These are phyloP conservation scores for Xanthoceras sorbifolium DNA, from an alignment of 345 rosid genomes.

Conservation along the genomic window DNA sequence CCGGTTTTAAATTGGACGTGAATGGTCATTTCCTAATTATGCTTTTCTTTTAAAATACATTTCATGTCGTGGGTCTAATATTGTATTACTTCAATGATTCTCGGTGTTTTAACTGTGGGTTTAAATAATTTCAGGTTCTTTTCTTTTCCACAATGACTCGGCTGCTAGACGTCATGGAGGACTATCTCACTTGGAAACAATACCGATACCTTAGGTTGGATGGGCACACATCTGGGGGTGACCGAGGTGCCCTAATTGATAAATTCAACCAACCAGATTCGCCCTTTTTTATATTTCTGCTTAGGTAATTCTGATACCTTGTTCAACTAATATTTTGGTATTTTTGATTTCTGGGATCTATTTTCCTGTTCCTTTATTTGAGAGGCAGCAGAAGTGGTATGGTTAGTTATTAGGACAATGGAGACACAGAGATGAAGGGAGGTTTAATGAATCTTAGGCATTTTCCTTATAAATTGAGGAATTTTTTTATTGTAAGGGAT, in stretches of 20 bases:
- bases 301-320: conserved; percentile 53
- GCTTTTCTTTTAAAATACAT: not conserved
- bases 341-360: conserved; percentile 11
- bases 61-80: not conserved
- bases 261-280: conserved; percentile 66
- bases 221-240: conserved; percentile 92
- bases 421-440: conserved; percentile 2
- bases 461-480: not conserved
- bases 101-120: not conserved
- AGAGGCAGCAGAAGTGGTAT: not conserved
- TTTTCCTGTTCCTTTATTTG: not conserved
- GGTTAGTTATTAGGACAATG: not conserved
- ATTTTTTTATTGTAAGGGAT: not conserved
- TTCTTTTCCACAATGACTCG: conserved; percentile 98
- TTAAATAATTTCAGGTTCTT: conserved; percentile 61
- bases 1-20: not conserved
- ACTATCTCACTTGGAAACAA: conserved; percentile 69
- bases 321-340: conserved; percentile 16
- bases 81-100: not conserved
- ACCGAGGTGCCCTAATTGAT: conserved; percentile 87
- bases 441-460: not conserved
- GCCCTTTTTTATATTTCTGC: conserved; percentile 81
- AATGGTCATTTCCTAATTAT: not conserved
- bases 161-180: conserved; percentile 96
- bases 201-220: conserved; percentile 86